phyloP scores from a whole-genome alignment of 169 alveolate genomes.

The Blepharisma undulans region DNA sequence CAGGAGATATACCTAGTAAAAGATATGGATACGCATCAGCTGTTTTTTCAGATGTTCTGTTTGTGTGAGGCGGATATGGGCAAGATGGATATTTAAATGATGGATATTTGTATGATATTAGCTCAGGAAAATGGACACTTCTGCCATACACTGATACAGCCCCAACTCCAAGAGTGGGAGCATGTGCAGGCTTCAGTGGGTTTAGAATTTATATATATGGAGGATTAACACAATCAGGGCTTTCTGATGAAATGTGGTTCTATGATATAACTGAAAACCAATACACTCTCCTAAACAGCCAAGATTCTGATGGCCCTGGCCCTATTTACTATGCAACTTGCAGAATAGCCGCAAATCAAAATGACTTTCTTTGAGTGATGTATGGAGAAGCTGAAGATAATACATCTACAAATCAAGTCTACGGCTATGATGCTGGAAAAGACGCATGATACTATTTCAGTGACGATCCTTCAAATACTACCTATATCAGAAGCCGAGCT shows the following conservation, averaged over 20 bases:
- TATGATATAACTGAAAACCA: not conserved
- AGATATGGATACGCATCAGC: not conserved
- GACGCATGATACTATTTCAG: not conserved
- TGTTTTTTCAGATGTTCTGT: not conserved
- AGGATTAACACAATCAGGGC: conserved; percentile 10
- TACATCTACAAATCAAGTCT: not conserved
- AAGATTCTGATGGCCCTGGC: not conserved
- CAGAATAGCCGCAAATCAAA: not conserved
- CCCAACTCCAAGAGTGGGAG: conserved; percentile 17
- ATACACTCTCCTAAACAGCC: not conserved
- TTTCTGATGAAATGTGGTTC: conserved; percentile 5
- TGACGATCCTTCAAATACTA: not conserved
- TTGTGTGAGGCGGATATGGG: not conserved
- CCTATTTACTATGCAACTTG: not conserved
- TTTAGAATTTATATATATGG: not conserved
- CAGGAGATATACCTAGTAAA: not conserved
- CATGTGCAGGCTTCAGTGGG: not conserved
- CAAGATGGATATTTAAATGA: not conserved
- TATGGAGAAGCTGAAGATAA: not conserved
- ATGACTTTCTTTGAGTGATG: not conserved
- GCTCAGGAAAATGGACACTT: not conserved
- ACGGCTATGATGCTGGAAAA: not conserved
- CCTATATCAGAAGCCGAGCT: not conserved
- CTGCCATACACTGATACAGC: not conserved
- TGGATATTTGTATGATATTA: not conserved